Base-by-base conservation (phyloP, 2,329 filamentous ascomycete genomes). In the Pezicula carpinea region DNA sequence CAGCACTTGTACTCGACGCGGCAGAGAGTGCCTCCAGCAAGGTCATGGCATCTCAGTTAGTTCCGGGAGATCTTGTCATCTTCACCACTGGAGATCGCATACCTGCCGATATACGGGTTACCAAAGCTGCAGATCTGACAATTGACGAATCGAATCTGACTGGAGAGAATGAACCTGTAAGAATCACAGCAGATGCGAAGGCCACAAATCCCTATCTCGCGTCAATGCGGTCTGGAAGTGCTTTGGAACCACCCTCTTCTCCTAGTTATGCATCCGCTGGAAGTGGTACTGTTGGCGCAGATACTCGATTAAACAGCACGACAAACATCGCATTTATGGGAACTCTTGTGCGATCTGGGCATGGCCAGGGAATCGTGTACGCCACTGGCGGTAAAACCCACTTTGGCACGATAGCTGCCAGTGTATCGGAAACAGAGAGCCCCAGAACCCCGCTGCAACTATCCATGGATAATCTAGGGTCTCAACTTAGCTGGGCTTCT, bases 301-400 rank as follows among this genome's bases (percentile, higher is more conserved):
- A 87, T 55, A 78, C 87, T 38, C 76, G 81, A 41, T 70, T 87
- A 43, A 87, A 87, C 52, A 85, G 87, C 45, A 81, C 85, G 58
- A 87, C 86, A 59, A 97, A 99, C 60, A 91, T 99, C 64, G 93
- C 91, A 2, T 97, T 96, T 66, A 97, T 99, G 91, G 93, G 93
- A 22, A 99, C 93, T 3, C 69, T 99, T 54, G 90, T 99, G 29
- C 89, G 92, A 55, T 96, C 92, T 31, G 93, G 93, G 10, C 86
- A 99, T 61, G 93, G 93, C 0, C 91, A 96, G 65, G 93, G 93
- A 36, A 85, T 99, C 55, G 93, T 99, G n/a, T 95, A 96, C 64
- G 90, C 91, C 7, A 99, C 93, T 6, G 95, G 95, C 46, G 87
- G 87, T 26, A 82, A 88, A 49, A 99, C 95, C 0, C 90, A 97